Evolutionary conservation across 2,329 filamentous ascomycete genomes (phyloP).

Genomic region (Sporothrix curviconia): DNA sequence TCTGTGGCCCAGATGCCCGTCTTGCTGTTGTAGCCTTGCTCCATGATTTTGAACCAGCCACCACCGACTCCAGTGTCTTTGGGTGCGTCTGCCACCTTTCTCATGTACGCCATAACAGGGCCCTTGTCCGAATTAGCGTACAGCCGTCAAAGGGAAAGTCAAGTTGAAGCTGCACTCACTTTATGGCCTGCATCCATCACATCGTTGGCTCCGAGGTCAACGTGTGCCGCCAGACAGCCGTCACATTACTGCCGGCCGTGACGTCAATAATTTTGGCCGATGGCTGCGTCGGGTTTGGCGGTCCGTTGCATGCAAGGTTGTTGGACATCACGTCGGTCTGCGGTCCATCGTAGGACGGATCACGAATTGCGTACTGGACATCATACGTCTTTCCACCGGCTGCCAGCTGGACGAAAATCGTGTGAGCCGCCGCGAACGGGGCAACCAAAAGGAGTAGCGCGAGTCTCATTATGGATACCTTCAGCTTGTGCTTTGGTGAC

Average conservation of each 20-base stretch:
- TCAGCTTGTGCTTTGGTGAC: no score
- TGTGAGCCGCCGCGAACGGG: slow-evolving; percentile 33
- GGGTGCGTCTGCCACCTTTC: slow-evolving; percentile 38
- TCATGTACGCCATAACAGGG: slow-evolving; percentile 42
- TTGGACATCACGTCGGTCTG: slow-evolving; percentile 40
- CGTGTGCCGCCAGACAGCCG: slow-evolving; percentile 47
- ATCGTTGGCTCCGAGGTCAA: slow-evolving; percentile 37
- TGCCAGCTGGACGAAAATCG: slow-evolving; percentile 40
- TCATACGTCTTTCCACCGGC: slow-evolving; percentile 40
- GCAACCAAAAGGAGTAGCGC: slow-evolving; percentile 23
- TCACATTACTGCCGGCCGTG: slow-evolving; percentile 39
- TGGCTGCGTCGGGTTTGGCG: slow-evolving; percentile 41
- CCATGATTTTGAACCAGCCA: slow-evolving; percentile 33
- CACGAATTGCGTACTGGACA: no score
- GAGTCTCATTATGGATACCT: slow-evolving; percentile 23
- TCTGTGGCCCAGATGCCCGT: slow-evolving; percentile 33
- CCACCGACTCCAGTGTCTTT: slow-evolving; percentile 29
- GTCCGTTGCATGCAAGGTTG: slow-evolving; percentile 47
- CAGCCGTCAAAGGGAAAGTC: no score
- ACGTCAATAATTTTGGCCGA: slow-evolving; percentile 42
- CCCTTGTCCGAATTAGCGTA: no score
- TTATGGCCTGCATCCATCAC: slow-evolving; percentile 46
- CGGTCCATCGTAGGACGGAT: no score
- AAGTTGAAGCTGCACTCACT: slow-evolving; percentile 15
- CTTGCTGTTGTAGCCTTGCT: slow-evolving; percentile 29